Conservation (phyloP, 2,329 filamentous ascomycete genomes). For the Balansia obtecta region DNA sequence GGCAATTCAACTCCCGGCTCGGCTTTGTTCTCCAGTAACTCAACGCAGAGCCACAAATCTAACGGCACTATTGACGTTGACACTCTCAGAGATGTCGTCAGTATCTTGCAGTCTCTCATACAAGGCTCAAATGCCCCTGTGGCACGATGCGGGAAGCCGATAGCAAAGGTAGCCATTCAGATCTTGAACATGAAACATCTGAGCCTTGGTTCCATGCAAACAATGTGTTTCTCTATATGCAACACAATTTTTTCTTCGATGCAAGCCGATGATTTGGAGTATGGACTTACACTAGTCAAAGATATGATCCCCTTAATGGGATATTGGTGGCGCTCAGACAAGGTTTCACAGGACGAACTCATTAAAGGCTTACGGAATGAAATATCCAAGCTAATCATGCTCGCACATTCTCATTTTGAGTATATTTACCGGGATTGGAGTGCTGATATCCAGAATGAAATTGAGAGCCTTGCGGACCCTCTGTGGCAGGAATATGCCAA, state of each 20-base stretch:
- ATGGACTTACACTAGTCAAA: constrained; percentile 47
- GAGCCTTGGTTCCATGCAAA: constrained; percentile 51
- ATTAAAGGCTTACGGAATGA: constrained; percentile 59
- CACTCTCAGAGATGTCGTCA: constrained; percentile 30
- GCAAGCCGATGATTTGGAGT: constrained; percentile 53
- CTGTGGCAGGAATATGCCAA: constrained; percentile 70
- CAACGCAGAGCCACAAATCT: constrained; percentile 19
- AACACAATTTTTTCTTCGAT: constrained; percentile 57
- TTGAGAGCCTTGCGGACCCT: constrained; percentile 56
- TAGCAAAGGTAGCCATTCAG: constrained; percentile 44
- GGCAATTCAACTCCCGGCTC: constrained; percentile 19
- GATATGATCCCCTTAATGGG: constrained; percentile 59
- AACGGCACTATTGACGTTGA: constrained; percentile 18
- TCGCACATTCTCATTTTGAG: constrained; percentile 52
- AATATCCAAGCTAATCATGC: constrained; percentile 60
- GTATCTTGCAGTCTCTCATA: constrained; percentile 53
- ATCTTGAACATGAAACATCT: constrained; percentile 48
- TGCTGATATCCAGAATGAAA: constrained; percentile 27
- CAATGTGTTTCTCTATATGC: constrained; percentile 61
- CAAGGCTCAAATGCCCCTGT: constrained; percentile 57
- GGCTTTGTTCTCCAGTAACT: constrained; percentile 17
- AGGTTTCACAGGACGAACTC: constrained; percentile 45
- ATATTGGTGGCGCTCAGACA: constrained; percentile 66
- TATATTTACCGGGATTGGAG: constrained; percentile 34
- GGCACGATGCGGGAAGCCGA: constrained; percentile 37